Base-by-base conservation (phyloP, 148 eudicot species). In the Camellia japonica region DNA sequence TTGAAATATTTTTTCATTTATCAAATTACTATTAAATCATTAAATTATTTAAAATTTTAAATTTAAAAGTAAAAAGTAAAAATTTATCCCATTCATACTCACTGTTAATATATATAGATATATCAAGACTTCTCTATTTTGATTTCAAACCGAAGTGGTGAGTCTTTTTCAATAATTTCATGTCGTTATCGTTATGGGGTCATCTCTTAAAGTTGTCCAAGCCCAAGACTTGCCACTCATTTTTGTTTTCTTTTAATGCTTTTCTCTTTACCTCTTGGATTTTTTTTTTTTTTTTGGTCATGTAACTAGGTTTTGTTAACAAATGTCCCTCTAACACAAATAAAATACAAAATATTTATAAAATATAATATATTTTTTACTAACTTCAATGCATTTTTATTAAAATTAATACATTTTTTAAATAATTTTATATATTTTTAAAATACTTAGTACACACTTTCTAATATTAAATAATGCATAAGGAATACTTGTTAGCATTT, bases 121-220 rank as follows among this genome's bases (percentile, higher is more conserved):
- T 66, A 54, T n/a, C 10, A 56, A 20, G 5, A 7, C 52, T 16
- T 68, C n/a, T 44, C 58, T 10, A 19, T 73, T 46, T 74, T 54
- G 68, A 67, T 72, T 51, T 62, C 65, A 62, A 23, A 62, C 47
- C 38, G 23, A 20, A 70, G 56, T 76, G 74, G 52, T 16, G 64
- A 13, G 85, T 44, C 62, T 77, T 79, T 49, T 38, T 18, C 83
- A 81, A 84, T 81, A 75, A 76, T 83, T 84, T 85, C 55, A 19
- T 20, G 88, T 86, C 81, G 7, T 64, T 85, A 49, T 82, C 81
- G 15, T 58, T 14, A 74, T 79, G 90, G 91, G 88, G 74, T 84
- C 87, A 83, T 83, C 68, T 7, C 65, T 73, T 80, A 85, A 82
- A 80, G 87, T 46, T 75, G 69, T 65, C 82, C 52, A 71, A 71